phyloP scores from a whole-genome alignment of 345 rosid genomes.

The Gossypium raimondii region DNA sequence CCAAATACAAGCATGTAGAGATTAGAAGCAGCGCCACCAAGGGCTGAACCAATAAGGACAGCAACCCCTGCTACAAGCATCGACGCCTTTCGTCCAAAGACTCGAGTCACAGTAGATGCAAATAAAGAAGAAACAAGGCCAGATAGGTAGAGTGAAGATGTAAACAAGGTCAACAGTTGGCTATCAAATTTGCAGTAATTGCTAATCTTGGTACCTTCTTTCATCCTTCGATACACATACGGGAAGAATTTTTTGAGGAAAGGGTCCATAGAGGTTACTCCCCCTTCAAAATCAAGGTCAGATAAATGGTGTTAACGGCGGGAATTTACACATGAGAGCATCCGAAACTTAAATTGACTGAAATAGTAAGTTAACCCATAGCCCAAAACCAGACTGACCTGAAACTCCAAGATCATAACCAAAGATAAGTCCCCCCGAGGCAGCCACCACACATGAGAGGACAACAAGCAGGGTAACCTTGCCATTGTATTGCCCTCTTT shows the following conservation, averaged over 20 bases:
- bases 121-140: constrained; percentile 58
- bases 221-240: constrained; percentile 46
- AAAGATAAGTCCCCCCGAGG: constrained; percentile 68
- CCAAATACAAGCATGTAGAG: constrained; percentile 60
- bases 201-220: constrained; percentile 38
- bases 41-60: constrained; percentile 54
- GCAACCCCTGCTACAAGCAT: constrained; percentile 51
- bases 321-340: neutral
- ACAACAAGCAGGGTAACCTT: constrained; percentile 49
- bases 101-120: constrained; percentile 52
- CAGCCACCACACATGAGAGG: constrained; percentile 67
- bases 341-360: neutral
- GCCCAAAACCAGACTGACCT: constrained; percentile 30
- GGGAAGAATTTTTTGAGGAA: constrained; percentile 56
- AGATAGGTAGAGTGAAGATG: constrained; percentile 69
- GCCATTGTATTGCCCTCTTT: constrained; percentile 32
- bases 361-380: neutral
- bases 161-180: constrained; percentile 63
- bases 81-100: constrained; percentile 56
- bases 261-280: constrained; percentile 76
- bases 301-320: neutral
- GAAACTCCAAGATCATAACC: constrained; percentile 81
- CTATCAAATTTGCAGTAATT: constrained; percentile 71
- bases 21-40: constrained; percentile 49
- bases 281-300: constrained; percentile 35